Percentiles rank a stretch among this genome's conserved stretches.
Evolutionary conservation across 2,329 filamentous ascomycete species (phyloP).

Genomic region (Hypoxylon sp.): DNA sequence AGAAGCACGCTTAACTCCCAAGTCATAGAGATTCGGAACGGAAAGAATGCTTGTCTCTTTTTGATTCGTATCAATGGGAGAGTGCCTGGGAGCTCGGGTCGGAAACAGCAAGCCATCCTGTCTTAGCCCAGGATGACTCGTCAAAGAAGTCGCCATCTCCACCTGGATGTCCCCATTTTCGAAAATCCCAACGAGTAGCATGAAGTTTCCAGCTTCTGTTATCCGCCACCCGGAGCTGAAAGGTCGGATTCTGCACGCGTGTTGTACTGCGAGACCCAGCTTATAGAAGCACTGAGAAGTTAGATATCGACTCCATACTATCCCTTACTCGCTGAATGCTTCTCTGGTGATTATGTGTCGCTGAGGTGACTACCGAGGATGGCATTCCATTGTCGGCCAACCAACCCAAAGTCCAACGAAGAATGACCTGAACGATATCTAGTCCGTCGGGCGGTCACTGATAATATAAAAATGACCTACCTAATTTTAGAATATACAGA

Average conservation of each 20-base stretch:
- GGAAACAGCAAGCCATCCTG: slow-evolving; percentile 2
- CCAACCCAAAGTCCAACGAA: background rate
- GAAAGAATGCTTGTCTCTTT: background rate
- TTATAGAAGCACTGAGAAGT: background rate
- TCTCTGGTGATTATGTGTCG: slow-evolving; percentile 5
- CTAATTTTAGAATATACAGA: background rate
- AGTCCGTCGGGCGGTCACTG: slow-evolving; percentile 1
- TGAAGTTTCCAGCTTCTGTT: slow-evolving; percentile 16
- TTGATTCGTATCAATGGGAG: slow-evolving; percentile 6
- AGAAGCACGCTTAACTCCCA: slow-evolving; percentile 1
- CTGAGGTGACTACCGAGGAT: slow-evolving; percentile 4
- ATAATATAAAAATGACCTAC: slow-evolving; percentile 4
- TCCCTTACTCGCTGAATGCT: background rate
- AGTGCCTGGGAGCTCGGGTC: background rate
- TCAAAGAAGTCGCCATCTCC: background rate
- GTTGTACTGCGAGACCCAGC: slow-evolving; percentile 1
- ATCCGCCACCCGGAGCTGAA: slow-evolving; percentile 13
- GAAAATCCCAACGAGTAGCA: slow-evolving; percentile 1
- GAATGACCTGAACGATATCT: background rate
- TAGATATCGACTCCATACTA: slow-evolving; percentile 1
- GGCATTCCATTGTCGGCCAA: slow-evolving; percentile 1
- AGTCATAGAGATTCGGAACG: slow-evolving; percentile 17
- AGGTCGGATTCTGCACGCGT: background rate
- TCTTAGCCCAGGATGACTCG: slow-evolving; percentile 12
- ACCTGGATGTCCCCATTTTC: background rate